Conservation (phyloP, 495 filamentous ascomycete species). For the Talaromyces thailandensis region DNA sequence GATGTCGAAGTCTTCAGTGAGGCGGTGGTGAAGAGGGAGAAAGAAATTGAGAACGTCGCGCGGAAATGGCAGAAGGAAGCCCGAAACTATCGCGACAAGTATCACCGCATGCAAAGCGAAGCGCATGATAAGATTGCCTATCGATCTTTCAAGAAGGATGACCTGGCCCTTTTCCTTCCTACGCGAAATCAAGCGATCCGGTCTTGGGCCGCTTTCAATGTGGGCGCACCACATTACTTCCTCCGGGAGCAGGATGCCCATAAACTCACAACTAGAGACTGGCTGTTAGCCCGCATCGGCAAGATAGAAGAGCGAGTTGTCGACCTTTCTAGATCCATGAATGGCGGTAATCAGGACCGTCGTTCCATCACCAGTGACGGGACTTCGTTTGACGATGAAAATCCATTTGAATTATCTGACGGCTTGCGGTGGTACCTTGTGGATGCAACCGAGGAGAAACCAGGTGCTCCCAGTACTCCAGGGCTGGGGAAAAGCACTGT, state of each 20-base stretch:
- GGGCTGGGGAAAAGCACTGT: conserved; percentile 85
- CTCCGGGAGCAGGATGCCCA: conserved; percentile 86
- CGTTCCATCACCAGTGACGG: conserved; percentile 47
- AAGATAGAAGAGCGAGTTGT: conserved; percentile 91
- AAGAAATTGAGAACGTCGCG: conserved; percentile 81
- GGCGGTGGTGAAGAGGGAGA: conserved; percentile 72
- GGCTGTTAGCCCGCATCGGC: conserved; percentile 87
- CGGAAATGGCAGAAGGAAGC: conserved; percentile 88
- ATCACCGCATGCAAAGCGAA: conserved; percentile 74
- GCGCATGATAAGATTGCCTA: conserved; percentile 96
- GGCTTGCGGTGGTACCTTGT: conserved; percentile 93
- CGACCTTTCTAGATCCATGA: conserved; percentile 72
- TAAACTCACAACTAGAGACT: conserved; percentile 73
- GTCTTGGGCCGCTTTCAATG: conserved; percentile 97
- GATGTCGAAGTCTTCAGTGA: conserved; percentile 78
- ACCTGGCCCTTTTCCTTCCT: conserved; percentile 90
- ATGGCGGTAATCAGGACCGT: conserved; percentile 44
- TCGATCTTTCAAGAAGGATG: conserved; percentile 90
- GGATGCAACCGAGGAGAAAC: conserved; percentile 88
- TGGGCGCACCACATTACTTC: conserved; percentile 94
- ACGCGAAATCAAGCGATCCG: conserved; percentile 88
- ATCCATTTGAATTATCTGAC: conserved; percentile 94
- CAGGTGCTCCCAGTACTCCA: conserved; percentile 86
- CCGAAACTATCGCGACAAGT: conserved; percentile 77
- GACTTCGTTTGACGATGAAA: conserved; percentile 77